phyloP scores from a whole-genome alignment of 2,329 filamentous ascomycete species.

The Aspergillus alliaceus region DNA sequence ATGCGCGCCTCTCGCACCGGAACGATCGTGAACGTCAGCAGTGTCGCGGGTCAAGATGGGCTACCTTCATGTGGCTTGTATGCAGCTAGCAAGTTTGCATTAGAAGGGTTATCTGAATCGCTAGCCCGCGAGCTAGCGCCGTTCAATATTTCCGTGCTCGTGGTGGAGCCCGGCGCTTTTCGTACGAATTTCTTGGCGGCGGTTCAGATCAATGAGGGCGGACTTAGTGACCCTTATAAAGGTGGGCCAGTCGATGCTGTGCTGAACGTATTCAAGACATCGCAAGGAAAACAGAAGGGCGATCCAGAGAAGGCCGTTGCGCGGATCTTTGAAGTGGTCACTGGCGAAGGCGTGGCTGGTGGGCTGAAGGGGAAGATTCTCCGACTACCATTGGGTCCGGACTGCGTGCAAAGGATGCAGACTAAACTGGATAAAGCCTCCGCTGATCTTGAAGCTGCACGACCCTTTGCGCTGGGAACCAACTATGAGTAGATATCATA shows the following conservation, averaged over 20 bases:
- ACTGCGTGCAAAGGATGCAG: conserved; percentile 30
- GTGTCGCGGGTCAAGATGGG: conserved; percentile 48
- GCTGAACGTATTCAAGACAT: conserved; percentile 21
- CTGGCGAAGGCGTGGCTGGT: conserved; percentile 32
- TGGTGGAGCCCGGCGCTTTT: conserved; percentile 47
- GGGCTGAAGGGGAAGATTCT: conserved; percentile 33
- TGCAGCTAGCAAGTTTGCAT: conserved; percentile 42
- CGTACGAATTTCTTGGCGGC: conserved; percentile 42
- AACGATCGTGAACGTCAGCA: conserved; percentile 49
- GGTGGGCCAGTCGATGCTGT: conserved; percentile 24
- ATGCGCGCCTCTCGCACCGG: conserved; percentile 37
- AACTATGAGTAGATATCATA: background rate
- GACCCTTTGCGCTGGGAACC: conserved; percentile 10
- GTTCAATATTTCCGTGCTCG: conserved; percentile 39
- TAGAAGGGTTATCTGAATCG: conserved; percentile 43
- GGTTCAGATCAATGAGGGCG: conserved; percentile 24
- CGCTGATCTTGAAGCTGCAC: conserved; percentile 3
- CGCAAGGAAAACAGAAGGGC: conserved; percentile 13
- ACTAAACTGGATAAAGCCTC: conserved; percentile 11
- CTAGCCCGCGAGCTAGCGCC: conserved; percentile 37
- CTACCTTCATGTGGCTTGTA: conserved; percentile 39
- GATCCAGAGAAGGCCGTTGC: conserved; percentile 28
- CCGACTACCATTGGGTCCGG: conserved; percentile 40
- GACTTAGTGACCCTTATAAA: conserved; percentile 32
- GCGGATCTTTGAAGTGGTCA: conserved; percentile 41